Percentiles rank a stretch among this genome's conserved stretches.
These are phyloP conservation scores for Diaporthe vexans DNA, from an alignment of 2,329 filamentous ascomycete genomes.

Conservation along the genomic window DNA sequence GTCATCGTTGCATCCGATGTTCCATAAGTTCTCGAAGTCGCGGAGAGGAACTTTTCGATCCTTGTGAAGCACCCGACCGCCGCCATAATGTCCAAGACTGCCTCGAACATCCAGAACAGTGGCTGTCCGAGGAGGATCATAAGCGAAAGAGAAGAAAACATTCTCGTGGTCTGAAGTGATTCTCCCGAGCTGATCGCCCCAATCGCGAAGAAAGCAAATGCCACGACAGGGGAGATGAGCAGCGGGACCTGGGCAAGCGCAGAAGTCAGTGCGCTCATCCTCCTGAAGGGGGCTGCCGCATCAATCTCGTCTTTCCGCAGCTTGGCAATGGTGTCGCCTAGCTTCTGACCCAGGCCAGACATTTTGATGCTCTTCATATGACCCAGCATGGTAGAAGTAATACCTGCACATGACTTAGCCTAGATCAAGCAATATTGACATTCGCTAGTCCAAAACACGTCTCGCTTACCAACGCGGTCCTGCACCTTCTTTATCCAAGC, in stretches of 20 bases:
- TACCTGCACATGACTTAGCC: neutral
- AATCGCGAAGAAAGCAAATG: conserved; percentile 54
- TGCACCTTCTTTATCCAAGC: conserved; percentile 35
- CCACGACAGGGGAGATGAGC: conserved; percentile 54
- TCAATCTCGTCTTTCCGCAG: conserved; percentile 54
- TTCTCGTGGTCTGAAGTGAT: conserved; percentile 50
- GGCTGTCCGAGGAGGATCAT: conserved; percentile 56
- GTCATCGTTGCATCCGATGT: neutral
- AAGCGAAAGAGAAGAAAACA: conserved; percentile 60
- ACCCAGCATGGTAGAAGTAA: conserved; percentile 49
- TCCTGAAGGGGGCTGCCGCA: conserved; percentile 53
- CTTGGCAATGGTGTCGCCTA: conserved; percentile 43
- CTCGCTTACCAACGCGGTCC: conserved; percentile 14
- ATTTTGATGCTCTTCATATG: conserved; percentile 60
- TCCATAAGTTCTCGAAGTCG: neutral
- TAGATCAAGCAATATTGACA: neutral
- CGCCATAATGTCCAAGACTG: conserved; percentile 54
- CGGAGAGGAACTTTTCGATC: conserved; percentile 54
- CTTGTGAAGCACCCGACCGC: conserved; percentile 57
- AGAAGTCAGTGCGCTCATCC: conserved; percentile 52
- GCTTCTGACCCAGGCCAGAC: conserved; percentile 52
- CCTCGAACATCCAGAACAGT: conserved; percentile 56
- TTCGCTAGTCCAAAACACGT: too few species aligned
- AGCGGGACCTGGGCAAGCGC: conserved; percentile 52
- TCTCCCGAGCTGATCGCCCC: conserved; percentile 48